Evolutionary conservation across 306 rosid genomes (phyloP).

Genomic region (Malus sieversii): DNA sequence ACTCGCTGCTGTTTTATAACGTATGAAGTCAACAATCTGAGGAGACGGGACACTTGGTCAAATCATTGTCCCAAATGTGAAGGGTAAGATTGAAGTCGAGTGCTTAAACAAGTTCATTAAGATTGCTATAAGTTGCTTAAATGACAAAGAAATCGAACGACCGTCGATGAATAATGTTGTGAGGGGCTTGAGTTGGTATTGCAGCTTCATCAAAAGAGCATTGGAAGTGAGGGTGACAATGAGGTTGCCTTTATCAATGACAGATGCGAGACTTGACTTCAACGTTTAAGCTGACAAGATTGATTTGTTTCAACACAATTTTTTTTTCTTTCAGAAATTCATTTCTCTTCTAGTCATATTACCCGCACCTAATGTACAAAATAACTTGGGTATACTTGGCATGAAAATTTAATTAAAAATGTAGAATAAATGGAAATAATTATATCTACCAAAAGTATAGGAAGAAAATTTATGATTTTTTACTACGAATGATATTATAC

Average conservation of each 20-base stretch:
- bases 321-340: too few species aligned
- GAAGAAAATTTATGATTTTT: neutral
- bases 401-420: neutral
- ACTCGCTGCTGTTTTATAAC: too few species aligned
- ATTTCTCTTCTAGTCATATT: neutral
- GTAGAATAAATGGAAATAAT: neutral
- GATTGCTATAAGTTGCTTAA: too few species aligned
- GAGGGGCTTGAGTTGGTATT: constrained; percentile 25
- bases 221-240: neutral
- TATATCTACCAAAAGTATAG: neutral
- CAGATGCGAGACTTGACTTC: too few species aligned
- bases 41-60: too few species aligned
- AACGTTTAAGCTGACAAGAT: too few species aligned
- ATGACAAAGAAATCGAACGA: constrained; percentile 32
- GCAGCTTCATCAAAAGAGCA: constrained; percentile 19
- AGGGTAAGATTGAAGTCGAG: too few species aligned
- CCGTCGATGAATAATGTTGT: constrained; percentile 43
- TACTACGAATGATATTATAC: too few species aligned
- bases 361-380: neutral
- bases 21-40: too few species aligned
- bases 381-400: neutral
- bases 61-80: too few species aligned
- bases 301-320: too few species aligned
- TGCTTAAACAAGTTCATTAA: too few species aligned
- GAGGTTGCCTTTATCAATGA: neutral